These are phyloP conservation scores for Nemophila menziesii DNA, from an alignment of 257 asterid genomes.

Conservation along the genomic window DNA sequence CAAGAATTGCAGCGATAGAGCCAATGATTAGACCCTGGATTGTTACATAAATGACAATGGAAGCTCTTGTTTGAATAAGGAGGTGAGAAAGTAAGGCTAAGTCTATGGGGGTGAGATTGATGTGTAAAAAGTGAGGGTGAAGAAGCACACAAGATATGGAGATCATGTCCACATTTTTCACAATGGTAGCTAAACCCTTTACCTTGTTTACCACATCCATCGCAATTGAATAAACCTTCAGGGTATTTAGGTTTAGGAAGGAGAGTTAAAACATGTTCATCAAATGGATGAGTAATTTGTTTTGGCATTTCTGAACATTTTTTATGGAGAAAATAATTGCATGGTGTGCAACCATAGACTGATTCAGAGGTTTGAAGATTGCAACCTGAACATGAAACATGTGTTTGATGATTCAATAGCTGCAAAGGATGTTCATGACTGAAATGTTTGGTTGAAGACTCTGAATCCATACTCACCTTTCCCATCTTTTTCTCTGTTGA, in stretches of 20 bases:
- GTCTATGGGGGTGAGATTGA: slow-evolving; percentile 27
- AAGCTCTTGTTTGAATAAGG: slow-evolving; percentile 31
- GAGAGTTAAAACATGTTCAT: slow-evolving; percentile 29
- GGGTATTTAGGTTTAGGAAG: slow-evolving; percentile 36
- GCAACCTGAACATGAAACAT: slow-evolving; percentile 30
- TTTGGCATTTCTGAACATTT: slow-evolving; percentile 38
- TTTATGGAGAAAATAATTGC: slow-evolving; percentile 37
- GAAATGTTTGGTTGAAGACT: slow-evolving; percentile 25
- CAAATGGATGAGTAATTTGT: slow-evolving; percentile 31
- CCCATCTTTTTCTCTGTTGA: slow-evolving; percentile 9
- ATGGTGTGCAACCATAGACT: slow-evolving; percentile 25
- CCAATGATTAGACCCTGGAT: slow-evolving; percentile 25
- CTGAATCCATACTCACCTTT: slow-evolving; percentile 4
- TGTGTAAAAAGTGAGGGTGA: slow-evolving; percentile 19
- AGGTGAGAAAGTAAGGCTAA: slow-evolving; percentile 25
- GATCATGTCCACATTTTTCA: slow-evolving; percentile 32
- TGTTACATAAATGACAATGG: slow-evolving; percentile 35
- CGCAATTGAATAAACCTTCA: slow-evolving; percentile 37
- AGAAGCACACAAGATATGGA: slow-evolving; percentile 36
- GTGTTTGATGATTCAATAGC: slow-evolving; percentile 11
- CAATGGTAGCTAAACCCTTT: slow-evolving; percentile 36
- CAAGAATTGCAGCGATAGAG: slow-evolving; percentile 36
- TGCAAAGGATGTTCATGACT: slow-evolving; percentile 50
- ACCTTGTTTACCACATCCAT: slow-evolving; percentile 40
- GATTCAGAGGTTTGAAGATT: slow-evolving; percentile 21